These are phyloP conservation scores for Leucosporidium yakuticum DNA, from an alignment of 768 basidiomycete species.

Conservation along the genomic window DNA sequence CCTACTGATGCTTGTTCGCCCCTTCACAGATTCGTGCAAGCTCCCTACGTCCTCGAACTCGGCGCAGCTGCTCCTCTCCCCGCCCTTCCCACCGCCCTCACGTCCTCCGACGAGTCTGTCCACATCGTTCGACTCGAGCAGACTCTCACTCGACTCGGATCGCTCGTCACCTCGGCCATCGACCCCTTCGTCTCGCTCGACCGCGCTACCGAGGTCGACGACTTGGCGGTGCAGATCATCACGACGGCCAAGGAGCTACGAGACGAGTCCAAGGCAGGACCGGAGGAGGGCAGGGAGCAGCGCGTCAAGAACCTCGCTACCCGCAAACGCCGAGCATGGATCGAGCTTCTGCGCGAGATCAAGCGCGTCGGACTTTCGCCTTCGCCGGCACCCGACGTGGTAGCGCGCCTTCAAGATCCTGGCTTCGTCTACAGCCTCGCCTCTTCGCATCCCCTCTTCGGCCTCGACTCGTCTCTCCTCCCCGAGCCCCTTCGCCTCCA, in stretches of 20 bases:
- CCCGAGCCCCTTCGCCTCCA: slow-evolving; percentile 11
- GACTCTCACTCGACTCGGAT: slow-evolving; percentile 16
- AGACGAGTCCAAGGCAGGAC: slow-evolving; percentile 46
- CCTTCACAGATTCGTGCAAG: no score
- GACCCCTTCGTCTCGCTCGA: slow-evolving; percentile 54
- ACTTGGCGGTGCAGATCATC: slow-evolving; percentile 55
- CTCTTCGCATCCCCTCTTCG: slow-evolving; percentile 6
- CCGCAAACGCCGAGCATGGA: slow-evolving; percentile 83
- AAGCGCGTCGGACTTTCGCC: slow-evolving; percentile 63
- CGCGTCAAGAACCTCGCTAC: slow-evolving; percentile 62
- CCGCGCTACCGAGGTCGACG: slow-evolving; percentile 53
- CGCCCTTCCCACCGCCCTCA: neutral
- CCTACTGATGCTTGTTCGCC: neutral
- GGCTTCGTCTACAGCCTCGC: slow-evolving; percentile 18
- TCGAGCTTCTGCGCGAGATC: slow-evolving; percentile 82
- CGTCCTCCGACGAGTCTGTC: neutral
- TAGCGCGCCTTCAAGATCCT: slow-evolving; percentile 25
- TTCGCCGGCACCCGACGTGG: slow-evolving; percentile 23
- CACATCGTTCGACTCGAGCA: slow-evolving; percentile 24
- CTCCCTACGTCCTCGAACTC: no score
- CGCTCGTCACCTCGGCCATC: slow-evolving; percentile 11
- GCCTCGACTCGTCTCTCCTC: slow-evolving; percentile 4
- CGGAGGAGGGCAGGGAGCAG: slow-evolving; percentile 54
- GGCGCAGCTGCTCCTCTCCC: slow-evolving; percentile 4
- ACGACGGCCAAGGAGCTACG: slow-evolving; percentile 43